phyloP scores from a whole-genome alignment of 805 yeast species.

The Saturnispora zaruensis region DNA sequence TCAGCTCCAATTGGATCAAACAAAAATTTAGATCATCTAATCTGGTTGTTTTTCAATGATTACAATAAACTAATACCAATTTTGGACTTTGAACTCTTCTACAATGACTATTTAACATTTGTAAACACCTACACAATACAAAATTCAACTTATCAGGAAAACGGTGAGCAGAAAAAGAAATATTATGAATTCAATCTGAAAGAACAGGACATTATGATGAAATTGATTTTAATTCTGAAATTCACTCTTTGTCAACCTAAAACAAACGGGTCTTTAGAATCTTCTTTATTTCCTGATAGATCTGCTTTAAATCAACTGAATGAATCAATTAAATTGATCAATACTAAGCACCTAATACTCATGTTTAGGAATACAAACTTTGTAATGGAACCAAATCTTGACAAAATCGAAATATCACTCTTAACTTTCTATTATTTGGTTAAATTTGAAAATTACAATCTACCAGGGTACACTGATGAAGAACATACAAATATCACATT shows the following conservation, averaged over 20 bases:
- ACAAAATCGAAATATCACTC: slow-evolving; percentile 42
- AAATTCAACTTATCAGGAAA: slow-evolving; percentile 30
- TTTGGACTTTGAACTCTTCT: slow-evolving; percentile 44
- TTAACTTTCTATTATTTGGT: slow-evolving; percentile 42
- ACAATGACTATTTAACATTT: slow-evolving; percentile 44
- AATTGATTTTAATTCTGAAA: slow-evolving; percentile 46
- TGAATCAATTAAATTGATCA: slow-evolving; percentile 27
- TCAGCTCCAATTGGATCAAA: slow-evolving; percentile 16
- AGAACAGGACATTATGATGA: slow-evolving; percentile 35
- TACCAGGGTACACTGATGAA: slow-evolving; percentile 14
- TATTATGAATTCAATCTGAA: slow-evolving; percentile 26
- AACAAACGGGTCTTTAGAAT: slow-evolving; percentile 9
- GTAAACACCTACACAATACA: slow-evolving; percentile 31
- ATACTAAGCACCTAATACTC: slow-evolving; percentile 34
- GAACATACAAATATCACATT: slow-evolving; percentile 26
- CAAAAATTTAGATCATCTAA: slow-evolving; percentile 35
- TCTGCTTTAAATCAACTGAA: slow-evolving; percentile 24
- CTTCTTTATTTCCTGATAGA: slow-evolving; percentile 22
- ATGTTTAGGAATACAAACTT: slow-evolving; percentile 41
- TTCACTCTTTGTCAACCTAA: slow-evolving; percentile 36
- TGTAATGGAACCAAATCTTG: slow-evolving; percentile 35
- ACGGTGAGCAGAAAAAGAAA: slow-evolving; percentile 34
- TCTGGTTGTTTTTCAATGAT: slow-evolving; percentile 41
- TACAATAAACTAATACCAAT: slow-evolving; percentile 48
- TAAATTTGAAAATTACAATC: slow-evolving; percentile 26